A percentile compares a stretch with the other conserved stretches of the same genome.
These are phyloP conservation scores for Chlamydomonas applanata DNA, from an alignment of 139 green algal species.

Conservation along the genomic window DNA sequence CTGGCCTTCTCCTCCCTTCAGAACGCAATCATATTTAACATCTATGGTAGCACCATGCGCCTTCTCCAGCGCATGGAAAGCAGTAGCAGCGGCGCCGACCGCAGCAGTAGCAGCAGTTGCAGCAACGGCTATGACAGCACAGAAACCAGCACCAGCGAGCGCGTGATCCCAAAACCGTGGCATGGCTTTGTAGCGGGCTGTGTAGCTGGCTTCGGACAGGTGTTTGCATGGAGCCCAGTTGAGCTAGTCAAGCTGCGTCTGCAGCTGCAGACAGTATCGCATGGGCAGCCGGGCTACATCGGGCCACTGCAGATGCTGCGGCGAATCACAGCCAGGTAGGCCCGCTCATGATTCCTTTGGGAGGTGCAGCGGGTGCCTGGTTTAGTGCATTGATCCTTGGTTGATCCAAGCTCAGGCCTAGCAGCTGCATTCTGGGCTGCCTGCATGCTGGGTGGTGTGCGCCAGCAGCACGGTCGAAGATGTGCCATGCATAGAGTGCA, in stretches of 20 bases:
- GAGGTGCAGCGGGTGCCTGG: too few relatives aligned
- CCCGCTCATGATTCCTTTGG: too few relatives aligned
- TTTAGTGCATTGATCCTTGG: too few relatives aligned
- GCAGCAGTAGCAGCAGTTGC: constrained; percentile 3
- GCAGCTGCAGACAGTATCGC: constrained; percentile 62
- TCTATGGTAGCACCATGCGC: constrained; percentile 28
- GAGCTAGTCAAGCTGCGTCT: constrained; percentile 76
- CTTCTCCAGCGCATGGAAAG: background rate
- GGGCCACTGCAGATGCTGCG: constrained; percentile 46
- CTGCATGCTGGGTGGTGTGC: background rate
- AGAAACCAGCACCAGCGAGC: background rate
- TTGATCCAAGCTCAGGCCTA: too few relatives aligned
- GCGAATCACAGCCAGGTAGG: constrained; percentile 44
- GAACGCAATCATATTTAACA: constrained; percentile 62
- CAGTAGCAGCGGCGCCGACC: background rate
- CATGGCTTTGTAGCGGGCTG: constrained; percentile 32
- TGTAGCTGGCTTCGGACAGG: constrained; percentile 14
- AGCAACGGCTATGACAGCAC: constrained; percentile 2
- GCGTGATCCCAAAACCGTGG: constrained; percentile 15
- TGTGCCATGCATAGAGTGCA: too few relatives aligned
- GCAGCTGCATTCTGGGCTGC: too few relatives aligned
- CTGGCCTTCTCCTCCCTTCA: constrained; percentile 51
- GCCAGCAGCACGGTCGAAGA: too few relatives aligned
- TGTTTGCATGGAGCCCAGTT: constrained; percentile 31
- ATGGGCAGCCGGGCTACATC: constrained; percentile 46